Percentiles rank a stretch among this genome's conserved stretches.
These are phyloP conservation scores for Alternaria angustiovoidea DNA, from an alignment of 2,329 filamentous ascomycete genomes.

Conservation along the genomic window DNA sequence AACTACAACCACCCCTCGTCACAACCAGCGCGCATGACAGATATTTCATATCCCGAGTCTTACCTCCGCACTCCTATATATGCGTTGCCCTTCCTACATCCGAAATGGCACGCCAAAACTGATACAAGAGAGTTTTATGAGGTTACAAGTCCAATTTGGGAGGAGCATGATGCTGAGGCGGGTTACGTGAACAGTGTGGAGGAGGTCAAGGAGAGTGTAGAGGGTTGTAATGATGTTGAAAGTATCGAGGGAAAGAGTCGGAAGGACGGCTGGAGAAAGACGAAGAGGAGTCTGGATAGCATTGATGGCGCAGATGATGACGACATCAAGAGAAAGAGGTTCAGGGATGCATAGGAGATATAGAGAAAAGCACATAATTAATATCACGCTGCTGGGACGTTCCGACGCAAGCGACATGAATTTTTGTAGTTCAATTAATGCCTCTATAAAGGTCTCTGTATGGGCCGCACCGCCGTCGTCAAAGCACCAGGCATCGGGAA, in stretches of 20 bases:
- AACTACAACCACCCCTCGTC: background rate
- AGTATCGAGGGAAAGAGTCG: background rate
- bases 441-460: constrained; percentile 22
- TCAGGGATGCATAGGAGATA: background rate
- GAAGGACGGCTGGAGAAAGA: background rate
- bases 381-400: background rate
- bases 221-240: background rate
- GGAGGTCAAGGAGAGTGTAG: constrained; percentile 18
- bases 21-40: background rate
- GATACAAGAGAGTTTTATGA: constrained; percentile 15
- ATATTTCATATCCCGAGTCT: constrained; percentile 21
- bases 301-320: background rate
- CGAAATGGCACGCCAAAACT: constrained; percentile 21
- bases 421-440: background rate
- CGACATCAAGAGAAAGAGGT: background rate
- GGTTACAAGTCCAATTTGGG: constrained; percentile 16
- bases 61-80: constrained; percentile 21
- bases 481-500: constrained; percentile 24
- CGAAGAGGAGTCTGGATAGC: constrained; percentile 1
- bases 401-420: background rate
- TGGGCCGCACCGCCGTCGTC: constrained; percentile 7
- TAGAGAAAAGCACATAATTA: background rate
- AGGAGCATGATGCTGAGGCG: constrained; percentile 10
- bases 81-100: constrained; percentile 20
- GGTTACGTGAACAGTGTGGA: constrained; percentile 1